Percentiles rank a stretch among this genome's conserved stretches.
Evolutionary conservation across 202 grass and related monocot species (phyloP).

Genomic region (Elaeis oleifera): DNA sequence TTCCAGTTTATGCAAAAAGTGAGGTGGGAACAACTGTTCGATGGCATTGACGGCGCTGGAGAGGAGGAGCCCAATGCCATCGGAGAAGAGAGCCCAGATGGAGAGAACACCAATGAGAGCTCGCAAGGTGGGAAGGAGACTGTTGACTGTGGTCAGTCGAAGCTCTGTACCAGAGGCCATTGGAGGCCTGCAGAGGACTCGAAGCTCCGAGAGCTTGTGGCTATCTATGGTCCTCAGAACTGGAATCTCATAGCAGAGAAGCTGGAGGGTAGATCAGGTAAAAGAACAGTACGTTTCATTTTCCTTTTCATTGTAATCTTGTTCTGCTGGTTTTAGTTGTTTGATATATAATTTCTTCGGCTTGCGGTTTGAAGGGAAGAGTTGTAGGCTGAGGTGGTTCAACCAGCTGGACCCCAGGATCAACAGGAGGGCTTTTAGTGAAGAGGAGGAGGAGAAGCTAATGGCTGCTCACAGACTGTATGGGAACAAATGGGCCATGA

Average conservation of each 20-base stretch:
- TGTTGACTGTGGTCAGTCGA: slow-evolving; percentile 2
- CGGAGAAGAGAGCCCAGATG: neutral
- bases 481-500: slow-evolving; percentile 29
- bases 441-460: slow-evolving; percentile 27
- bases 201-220: slow-evolving; percentile 19
- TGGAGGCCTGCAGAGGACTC: slow-evolving; percentile 24
- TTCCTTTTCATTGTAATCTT: neutral
- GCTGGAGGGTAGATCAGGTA: slow-evolving; percentile 27
- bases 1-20: neutral
- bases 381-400: slow-evolving; percentile 26
- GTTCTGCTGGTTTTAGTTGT: no score
- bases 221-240: slow-evolving; percentile 25
- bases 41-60: neutral
- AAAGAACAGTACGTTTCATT: neutral
- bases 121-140: neutral
- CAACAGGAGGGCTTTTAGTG: slow-evolving; percentile 24
- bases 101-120: neutral
- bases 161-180: slow-evolving; percentile 22
- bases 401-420: slow-evolving; percentile 29
- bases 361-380: slow-evolving; percentile 9
- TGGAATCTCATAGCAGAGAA: slow-evolving; percentile 26
- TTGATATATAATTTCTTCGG: neutral
- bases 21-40: neutral
- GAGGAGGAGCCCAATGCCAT: neutral
- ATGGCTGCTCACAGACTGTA: slow-evolving; percentile 20